Base-by-base conservation (phyloP, 78 protist species). In the slime mould (Dictyostelium discoideum) region DNA sequence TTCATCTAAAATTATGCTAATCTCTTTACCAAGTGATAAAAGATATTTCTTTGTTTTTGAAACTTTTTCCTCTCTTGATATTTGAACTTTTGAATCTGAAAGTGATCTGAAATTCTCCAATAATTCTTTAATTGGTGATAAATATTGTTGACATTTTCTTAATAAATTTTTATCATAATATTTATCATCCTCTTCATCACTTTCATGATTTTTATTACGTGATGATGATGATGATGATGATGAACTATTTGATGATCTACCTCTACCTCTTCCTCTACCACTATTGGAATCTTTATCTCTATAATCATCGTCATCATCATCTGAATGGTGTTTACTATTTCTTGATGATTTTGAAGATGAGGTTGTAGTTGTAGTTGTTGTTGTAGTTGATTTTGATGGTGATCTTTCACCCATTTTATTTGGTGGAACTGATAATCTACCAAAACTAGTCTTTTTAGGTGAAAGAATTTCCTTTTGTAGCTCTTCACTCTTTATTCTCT, bases 401-500 rank as follows among this genome's bases (percentile, higher is more conserved):
- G 86, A 32, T 20, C 32, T 26, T 11, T 14, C 37, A 80, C 44
- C 50, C 37, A 82, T 60, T 54, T 90, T 90, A 13, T 67, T 20
- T n/a, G 95, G 95, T 18, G 95, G 95, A 10, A 73, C 44, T 22
- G 95, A 90, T 11, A 82, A 44, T 82, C 95, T 80, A 72, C 95
- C 95, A 39, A 86, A 90, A 77, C 95, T 82, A 13, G 95, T 90
- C 73, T 83, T 82, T 37, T 69, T 90, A 16, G 95, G 90, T 69
- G 90, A 69, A 13, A 69, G 20, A 32, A 67, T 42, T 54, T 60
- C 92, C 32, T 22, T n/a, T 16, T 26, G 26, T 50, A 60, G 22
- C 0, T 46, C 81, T 22, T 18, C 29, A n/a, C 73, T 86, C 44
- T 50, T 26, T 84, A n/a, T 32, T 57, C 32, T 54, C 63, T 84